phyloP scores from a whole-genome alignment of 225 moss, liverwort and hornwort species.

The Physcomitrium patens region DNA sequence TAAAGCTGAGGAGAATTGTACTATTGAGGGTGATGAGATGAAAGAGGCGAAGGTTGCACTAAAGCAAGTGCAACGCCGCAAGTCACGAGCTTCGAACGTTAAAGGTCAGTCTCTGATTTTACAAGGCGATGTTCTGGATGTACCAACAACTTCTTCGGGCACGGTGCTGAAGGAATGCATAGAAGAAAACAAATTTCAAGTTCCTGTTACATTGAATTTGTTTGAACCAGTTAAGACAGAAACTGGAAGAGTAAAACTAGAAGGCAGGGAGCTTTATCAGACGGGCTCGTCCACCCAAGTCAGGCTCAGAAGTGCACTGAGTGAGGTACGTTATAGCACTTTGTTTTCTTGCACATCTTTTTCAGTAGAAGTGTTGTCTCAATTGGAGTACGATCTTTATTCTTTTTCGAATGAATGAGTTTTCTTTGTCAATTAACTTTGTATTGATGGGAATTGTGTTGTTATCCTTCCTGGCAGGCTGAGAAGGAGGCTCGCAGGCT shows the following conservation, averaged over 20 bases:
- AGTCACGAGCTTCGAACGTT: conserved; percentile 42
- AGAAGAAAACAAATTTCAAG: conserved; percentile 56
- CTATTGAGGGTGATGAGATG: conserved; percentile 37
- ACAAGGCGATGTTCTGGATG: conserved; percentile 42
- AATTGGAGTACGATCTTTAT: neutral
- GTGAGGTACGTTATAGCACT: conserved; percentile 43
- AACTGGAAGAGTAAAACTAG: conserved; percentile 44
- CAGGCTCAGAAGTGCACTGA: conserved; percentile 52
- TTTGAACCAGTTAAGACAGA: conserved; percentile 56
- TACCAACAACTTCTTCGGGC: conserved; percentile 37
- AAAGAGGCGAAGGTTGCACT: conserved; percentile 46
- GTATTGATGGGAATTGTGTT: neutral
- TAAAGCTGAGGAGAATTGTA: conserved; percentile 48
- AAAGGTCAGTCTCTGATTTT: conserved; percentile 36
- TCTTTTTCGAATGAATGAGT: neutral
- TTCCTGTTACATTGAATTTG: conserved; percentile 51
- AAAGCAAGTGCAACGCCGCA: conserved; percentile 50
- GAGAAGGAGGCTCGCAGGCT: conserved; percentile 67
- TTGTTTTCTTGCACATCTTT: neutral
- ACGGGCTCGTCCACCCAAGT: conserved; percentile 51
- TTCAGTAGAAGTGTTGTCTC: neutral
- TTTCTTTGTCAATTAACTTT: neutral
- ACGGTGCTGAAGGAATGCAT: conserved; percentile 47
- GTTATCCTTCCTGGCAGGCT: conserved; percentile 31
- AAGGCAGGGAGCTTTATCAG: conserved; percentile 42